Evolutionary conservation across 2,329 filamentous ascomycete species (phyloP).

Genomic region (Apiospora rasikravindrae): DNA sequence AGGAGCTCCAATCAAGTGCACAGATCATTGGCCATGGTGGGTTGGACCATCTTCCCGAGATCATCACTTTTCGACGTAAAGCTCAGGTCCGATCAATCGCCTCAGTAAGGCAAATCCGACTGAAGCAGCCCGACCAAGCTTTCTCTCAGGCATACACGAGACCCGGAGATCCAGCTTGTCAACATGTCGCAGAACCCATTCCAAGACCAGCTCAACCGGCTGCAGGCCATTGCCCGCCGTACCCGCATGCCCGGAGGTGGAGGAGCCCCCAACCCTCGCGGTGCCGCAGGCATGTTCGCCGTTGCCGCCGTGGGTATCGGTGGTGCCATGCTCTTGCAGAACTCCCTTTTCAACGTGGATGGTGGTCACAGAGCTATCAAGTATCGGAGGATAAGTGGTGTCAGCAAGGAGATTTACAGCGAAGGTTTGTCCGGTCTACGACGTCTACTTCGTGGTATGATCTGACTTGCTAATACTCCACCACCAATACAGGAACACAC

Average conservation of each 20-base stretch:
- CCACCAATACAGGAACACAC: conserved; percentile 73
- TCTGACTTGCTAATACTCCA: not conserved
- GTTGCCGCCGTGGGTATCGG: conserved; percentile 51
- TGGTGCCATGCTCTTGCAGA: conserved; percentile 58
- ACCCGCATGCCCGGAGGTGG: conserved; percentile 31
- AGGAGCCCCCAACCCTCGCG: conserved; percentile 49
- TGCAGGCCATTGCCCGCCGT: conserved; percentile 38
- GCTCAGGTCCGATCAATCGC: conserved; percentile 3
- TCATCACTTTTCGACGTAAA: conserved; percentile 17
- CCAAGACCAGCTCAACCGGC: conserved; percentile 35
- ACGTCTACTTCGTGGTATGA: conserved; percentile 7
- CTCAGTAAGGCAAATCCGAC: not conserved
- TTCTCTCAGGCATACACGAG: not conserved
- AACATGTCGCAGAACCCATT: conserved; percentile 40
- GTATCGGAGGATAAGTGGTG: conserved; percentile 90
- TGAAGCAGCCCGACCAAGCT: not conserved
- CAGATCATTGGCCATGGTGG: not conserved
- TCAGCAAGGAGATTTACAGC: conserved; percentile 92
- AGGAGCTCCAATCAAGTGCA: conserved; percentile 14
- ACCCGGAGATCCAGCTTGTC: not conserved
- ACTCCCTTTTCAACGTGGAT: conserved; percentile 82
- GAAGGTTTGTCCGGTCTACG: conserved; percentile 69
- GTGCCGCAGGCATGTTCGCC: conserved; percentile 46
- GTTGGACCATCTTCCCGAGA: conserved; percentile 1
- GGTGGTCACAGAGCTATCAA: conserved; percentile 99